phyloP scores from a whole-genome alignment of 345 rosid species.

The Nephelium lappaceum region DNA sequence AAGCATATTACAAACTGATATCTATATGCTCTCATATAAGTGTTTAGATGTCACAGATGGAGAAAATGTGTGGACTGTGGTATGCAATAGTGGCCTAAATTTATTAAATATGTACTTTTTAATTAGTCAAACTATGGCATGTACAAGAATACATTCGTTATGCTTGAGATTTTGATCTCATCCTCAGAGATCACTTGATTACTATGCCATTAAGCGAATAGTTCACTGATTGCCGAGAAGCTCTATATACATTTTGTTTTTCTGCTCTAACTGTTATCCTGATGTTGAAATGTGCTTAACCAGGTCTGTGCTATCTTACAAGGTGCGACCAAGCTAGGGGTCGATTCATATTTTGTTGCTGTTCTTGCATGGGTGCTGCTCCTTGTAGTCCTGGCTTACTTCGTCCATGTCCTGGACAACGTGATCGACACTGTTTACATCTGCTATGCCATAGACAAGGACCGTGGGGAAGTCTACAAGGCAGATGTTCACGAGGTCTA shows the following conservation, averaged over 20 bases:
- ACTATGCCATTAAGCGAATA: neutral
- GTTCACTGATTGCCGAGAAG: neutral
- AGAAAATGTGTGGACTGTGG: neutral
- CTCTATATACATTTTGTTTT: neutral
- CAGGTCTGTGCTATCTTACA: constrained; percentile 74
- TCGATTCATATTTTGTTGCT: constrained; percentile 58
- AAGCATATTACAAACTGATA: neutral
- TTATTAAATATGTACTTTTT: neutral
- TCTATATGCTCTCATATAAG: neutral
- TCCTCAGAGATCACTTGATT: neutral
- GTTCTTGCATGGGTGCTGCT: constrained; percentile 65
- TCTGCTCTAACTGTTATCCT: neutral
- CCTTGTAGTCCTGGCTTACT: constrained; percentile 59
- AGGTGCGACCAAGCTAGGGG: constrained; percentile 65
- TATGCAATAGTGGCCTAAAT: neutral
- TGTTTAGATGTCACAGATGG: neutral
- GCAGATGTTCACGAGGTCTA: constrained; percentile 90
- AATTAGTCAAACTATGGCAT: neutral
- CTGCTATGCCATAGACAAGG: constrained; percentile 81
- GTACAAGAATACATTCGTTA: neutral
- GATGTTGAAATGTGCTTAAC: constrained; percentile 7
- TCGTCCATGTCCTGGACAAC: constrained; percentile 79
- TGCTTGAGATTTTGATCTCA: neutral
- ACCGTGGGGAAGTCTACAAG: constrained; percentile 84
- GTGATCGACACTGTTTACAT: constrained; percentile 82